Evolutionary conservation across 2,329 filamentous ascomycete species (phyloP), one percentile per base, ranked within the genome.

Genomic region (Pyrenophora seminiperda): DNA sequence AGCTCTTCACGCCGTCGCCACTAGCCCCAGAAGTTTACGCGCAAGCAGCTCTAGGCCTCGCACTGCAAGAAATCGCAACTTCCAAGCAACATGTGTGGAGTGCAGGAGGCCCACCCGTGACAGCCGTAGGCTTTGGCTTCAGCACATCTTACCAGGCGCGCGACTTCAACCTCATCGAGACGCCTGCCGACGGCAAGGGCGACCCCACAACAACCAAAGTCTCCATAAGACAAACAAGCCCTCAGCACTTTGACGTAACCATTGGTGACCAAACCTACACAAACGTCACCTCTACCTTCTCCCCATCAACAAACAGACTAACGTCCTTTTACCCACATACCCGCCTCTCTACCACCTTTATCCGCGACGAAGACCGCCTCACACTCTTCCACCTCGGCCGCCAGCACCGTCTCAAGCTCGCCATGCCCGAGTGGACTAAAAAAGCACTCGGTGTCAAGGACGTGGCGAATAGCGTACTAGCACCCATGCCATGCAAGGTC

Each of bases 401-500:
- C 15, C 83, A 85, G 56, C 82, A 84, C 63, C 77, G 80, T 1
- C 72, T 88, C 4, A 73, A 76, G 7, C 73, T 84, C 17, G 77
- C 79, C 0, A 73, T 77, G 36, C 91, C 93, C 0, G 79, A 79
- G 36, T 99, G 92, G 91, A 88, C 89, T 50, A 89, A 91, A 63
- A 93, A 95, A 74, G 91, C 91, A 0, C 79, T 97, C 6, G 92
- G 93, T 0, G 77, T 89, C 55, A 92, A 90, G 71, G 90, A 96
- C 66, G 82, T 83, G 0, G 81, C 86, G 5, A 92, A 93, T 52
- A 94, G 88, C 44, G 91, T 97, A 1, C 81, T 90, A 18, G 91
- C 94, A 17, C 94, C 94, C 0, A 99, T 99, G 94, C 94, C 94
- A 1, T 97, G 94, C 76, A 97, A 97, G 77, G 88, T 99, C 19